Percentiles rank a stretch among this genome's conserved stretches.
These are phyloP conservation scores for Ilyonectria robusta DNA, from an alignment of 2,329 filamentous ascomycete genomes.

Conservation along the genomic window DNA sequence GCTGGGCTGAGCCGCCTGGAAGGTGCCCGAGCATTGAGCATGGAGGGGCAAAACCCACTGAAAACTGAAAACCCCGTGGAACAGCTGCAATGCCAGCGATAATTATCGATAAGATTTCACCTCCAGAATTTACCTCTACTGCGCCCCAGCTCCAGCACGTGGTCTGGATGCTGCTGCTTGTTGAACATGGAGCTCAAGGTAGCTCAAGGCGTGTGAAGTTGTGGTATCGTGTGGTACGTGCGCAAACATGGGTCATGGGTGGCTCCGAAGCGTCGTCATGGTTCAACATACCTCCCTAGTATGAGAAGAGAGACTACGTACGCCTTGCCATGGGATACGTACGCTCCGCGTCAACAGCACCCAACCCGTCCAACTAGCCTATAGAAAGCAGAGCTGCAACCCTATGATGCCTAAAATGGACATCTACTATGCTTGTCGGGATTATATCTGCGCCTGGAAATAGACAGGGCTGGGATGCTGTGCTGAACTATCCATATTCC, in stretches of 20 bases:
- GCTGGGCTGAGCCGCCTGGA: not conserved
- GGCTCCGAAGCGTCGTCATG: conserved; percentile 21
- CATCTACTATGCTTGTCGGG: not conserved
- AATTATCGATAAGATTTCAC: no score
- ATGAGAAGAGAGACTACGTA: conserved; percentile 19
- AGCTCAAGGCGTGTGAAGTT: not conserved
- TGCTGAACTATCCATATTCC: not conserved
- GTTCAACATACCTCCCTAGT: no score
- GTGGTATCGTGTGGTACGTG: no score
- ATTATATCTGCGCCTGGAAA: not conserved
- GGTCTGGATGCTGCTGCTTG: not conserved
- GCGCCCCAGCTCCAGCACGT: not conserved
- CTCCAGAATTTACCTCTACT: not conserved
- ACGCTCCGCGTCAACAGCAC: conserved; percentile 25
- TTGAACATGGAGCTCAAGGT: not conserved
- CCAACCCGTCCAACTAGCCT: not conserved
- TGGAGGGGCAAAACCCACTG: not conserved
- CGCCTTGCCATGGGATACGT: conserved; percentile 16
- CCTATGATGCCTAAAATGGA: not conserved
- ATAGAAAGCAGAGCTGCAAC: not conserved
- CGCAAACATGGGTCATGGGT: not conserved
- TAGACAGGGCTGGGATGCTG: not conserved
- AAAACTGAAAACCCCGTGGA: not conserved
- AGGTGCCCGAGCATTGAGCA: conserved; percentile 26
- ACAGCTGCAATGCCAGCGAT: not conserved